These are phyloP conservation scores for Phytomonas sp. DNA, from an alignment of 208 protist species.

Conservation along the genomic window DNA sequence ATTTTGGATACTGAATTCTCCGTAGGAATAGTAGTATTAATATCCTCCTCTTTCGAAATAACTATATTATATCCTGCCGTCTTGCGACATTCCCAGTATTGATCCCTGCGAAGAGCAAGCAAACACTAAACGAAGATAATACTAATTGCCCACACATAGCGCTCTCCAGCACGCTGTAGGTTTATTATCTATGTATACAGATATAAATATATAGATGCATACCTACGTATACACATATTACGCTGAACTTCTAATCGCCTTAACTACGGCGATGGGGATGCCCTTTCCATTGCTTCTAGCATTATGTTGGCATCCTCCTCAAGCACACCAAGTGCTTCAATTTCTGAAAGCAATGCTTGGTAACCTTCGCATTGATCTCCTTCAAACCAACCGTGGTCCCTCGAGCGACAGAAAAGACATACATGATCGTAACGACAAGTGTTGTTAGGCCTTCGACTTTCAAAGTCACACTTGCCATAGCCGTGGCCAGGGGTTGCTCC, in stretches of 20 bases:
- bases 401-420: constrained; percentile 61
- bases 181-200: not conserved
- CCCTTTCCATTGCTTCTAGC: constrained; percentile 54
- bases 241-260: not conserved
- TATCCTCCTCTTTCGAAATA: too few species aligned
- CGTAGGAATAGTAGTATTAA: too few species aligned
- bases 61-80: too few species aligned
- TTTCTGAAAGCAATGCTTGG: constrained; percentile 42
- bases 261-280: constrained; percentile 9
- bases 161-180: not conserved
- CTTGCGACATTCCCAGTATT: not conserved
- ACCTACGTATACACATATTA: not conserved
- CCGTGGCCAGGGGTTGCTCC: constrained; percentile 35
- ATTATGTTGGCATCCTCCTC: constrained; percentile 40
- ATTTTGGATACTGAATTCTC: too few species aligned
- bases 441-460: constrained; percentile 40
- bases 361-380: constrained; percentile 58
- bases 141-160: not conserved
- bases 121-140: not conserved
- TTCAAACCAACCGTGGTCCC: constrained; percentile 75
- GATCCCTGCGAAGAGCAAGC: not conserved
- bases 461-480: constrained; percentile 65
- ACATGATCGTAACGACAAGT: constrained; percentile 71
- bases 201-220: constrained; percentile 13
- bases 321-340: constrained; percentile 40